Base-by-base conservation (phyloP, 176 grass and related monocot species). In the Lolium multiflorum region DNA sequence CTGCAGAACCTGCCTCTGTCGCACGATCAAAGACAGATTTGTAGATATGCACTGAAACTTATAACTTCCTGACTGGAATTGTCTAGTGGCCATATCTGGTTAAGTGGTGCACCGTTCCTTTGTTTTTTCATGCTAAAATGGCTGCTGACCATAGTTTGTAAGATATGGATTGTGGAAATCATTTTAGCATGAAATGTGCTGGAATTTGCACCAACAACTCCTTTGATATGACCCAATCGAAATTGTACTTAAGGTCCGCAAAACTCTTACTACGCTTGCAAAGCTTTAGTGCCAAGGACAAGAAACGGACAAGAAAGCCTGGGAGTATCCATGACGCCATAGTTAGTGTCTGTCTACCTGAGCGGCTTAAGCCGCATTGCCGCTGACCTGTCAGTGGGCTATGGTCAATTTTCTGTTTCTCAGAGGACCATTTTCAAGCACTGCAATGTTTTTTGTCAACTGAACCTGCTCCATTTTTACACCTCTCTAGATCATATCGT, bases 291-390 rank as follows among this genome's bases (percentile, higher is more conserved):
- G 74, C 50, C 50, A 56, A 39, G 74, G 16, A 55, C 15, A 76
- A 76, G 72, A 50, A 52, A 18, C 24, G 52, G 14, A 14, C 72
- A 28, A 75, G 47, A 12, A 50, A 77, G 26, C 51, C 17, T 20
- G 51, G 56, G 38, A 10, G 2, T 9, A 35, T 35, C 31, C 31
- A 35, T 35, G 31, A 35, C 31, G 37, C 52, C 75, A 38, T 39
- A 58, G 31, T 14, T 39, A 57, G 16, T 77, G 26, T 11, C n/a
- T 25, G 70, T 77, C 75, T 72, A 78, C 52, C 76, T 74, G 11
- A 50, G 44, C 1, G n/a, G 71, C 44, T 41, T 12, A 58, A 58
- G 28, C 52, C 2, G 6, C 54, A 60, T 60, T 71, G 28, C 18
- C 8, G 55, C 54, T 35, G 31, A 35, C 31, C 31, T 38, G 18